A percentile compares a stretch with the other conserved stretches of the same genome.
Evolutionary conservation across 1,139 yeast species (phyloP).

Genomic region (Magnusiomyces sp.): DNA sequence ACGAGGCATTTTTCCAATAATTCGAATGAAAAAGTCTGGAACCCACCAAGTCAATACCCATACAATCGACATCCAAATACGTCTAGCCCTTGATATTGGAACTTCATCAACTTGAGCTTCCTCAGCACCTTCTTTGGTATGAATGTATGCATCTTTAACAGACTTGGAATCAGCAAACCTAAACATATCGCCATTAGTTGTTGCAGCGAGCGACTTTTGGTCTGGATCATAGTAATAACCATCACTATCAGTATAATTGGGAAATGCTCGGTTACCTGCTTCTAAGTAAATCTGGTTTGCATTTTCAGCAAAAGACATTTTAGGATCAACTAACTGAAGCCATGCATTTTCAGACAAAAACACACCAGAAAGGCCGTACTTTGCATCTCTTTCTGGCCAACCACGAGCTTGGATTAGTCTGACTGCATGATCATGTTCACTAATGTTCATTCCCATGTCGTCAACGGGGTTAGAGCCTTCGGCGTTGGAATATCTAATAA

Average conservation of each 20-base stretch:
- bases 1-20: slow-evolving; percentile 29
- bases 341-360: slow-evolving; percentile 36
- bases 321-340: slow-evolving; percentile 35
- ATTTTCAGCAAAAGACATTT: slow-evolving; percentile 29
- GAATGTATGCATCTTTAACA: slow-evolving; percentile 25
- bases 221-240: slow-evolving; percentile 31
- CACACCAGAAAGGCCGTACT: slow-evolving; percentile 36
- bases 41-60: slow-evolving; percentile 35
- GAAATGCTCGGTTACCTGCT: slow-evolving; percentile 19
- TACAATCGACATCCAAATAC: slow-evolving; percentile 33
- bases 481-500: slow-evolving; percentile 26
- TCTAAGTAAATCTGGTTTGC: slow-evolving; percentile 24
- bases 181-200: slow-evolving; percentile 32
- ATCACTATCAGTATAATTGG: slow-evolving; percentile 24
- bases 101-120: slow-evolving; percentile 30
- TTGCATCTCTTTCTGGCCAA: slow-evolving; percentile 35
- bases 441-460: slow-evolving; percentile 13
- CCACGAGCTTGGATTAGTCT: slow-evolving; percentile 26
- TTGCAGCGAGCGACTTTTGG: slow-evolving; percentile 28
- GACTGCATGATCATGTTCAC: slow-evolving; percentile 32
- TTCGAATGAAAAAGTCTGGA: slow-evolving; percentile 31
- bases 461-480: slow-evolving; percentile 16
- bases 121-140: slow-evolving; percentile 28
- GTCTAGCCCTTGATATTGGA: slow-evolving; percentile 24
- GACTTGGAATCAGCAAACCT: slow-evolving; percentile 27